Percentiles rank a stretch among this genome's conserved stretches.
phyloP scores from a whole-genome alignment of 305 asterid genomes.

The Fraxinus sp. region DNA sequence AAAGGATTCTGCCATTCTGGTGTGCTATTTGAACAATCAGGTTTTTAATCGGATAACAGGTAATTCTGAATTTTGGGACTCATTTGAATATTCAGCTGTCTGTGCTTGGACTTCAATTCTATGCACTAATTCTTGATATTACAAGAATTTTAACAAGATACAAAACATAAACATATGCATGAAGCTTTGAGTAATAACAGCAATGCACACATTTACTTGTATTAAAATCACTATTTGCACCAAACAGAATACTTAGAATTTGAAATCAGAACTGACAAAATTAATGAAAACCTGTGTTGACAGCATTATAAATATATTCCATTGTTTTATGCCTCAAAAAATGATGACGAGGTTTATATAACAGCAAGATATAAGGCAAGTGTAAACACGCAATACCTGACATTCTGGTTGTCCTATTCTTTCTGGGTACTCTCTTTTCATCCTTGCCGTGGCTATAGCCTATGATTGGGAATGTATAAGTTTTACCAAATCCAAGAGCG shows the following conservation, averaged over 20 bases:
- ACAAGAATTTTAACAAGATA: not conserved
- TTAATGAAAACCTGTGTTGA: not conserved
- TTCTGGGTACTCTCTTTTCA: slow-evolving; percentile 98
- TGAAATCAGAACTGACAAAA: not conserved
- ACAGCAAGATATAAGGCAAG: slow-evolving; percentile 12
- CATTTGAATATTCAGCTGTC: not conserved
- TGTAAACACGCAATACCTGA: slow-evolving; percentile 50
- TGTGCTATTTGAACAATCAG: not conserved
- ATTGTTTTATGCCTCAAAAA: not conserved
- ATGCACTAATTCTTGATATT: not conserved
- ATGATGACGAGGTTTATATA: not conserved
- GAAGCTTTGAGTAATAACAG: not conserved
- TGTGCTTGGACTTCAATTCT: not conserved
- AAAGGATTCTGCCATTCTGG: not conserved
- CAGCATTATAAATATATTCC: not conserved
- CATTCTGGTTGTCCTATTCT: slow-evolving; percentile 94
- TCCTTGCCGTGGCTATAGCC: slow-evolving; percentile 94
- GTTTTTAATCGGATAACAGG: not conserved
- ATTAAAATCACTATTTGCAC: not conserved
- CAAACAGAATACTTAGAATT: not conserved
- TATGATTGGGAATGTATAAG: slow-evolving; percentile 30
- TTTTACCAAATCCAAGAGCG: slow-evolving; percentile 14
- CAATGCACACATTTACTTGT: not conserved
- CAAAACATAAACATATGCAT: not conserved
- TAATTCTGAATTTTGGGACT: not conserved